Evolutionary conservation across 2,329 filamentous ascomycete species (phyloP).

Genomic region (Pseudocercospora crystallina): DNA sequence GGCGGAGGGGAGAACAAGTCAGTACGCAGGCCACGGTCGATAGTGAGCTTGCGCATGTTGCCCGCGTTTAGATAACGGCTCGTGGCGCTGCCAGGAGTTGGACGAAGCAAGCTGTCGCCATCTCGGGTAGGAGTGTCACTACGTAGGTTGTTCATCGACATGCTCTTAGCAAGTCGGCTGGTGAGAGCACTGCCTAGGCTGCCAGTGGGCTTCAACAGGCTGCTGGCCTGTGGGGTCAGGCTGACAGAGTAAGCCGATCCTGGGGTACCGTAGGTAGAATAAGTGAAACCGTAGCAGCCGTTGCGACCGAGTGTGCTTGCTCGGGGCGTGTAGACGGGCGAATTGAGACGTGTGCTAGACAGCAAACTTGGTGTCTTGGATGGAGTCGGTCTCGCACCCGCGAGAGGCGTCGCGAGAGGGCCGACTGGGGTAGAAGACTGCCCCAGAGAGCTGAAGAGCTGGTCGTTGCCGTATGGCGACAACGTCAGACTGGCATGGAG

Average conservation of each 20-base stretch:
- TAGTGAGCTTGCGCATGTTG: conserved; percentile 85
- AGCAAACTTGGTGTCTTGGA: conserved; percentile 32
- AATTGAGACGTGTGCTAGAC: conserved; percentile 52
- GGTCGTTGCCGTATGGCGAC: conserved; percentile 85
- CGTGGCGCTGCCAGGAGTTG: conserved; percentile 59
- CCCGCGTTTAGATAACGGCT: conserved; percentile 66
- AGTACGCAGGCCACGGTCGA: conserved; percentile 81
- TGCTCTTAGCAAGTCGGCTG: conserved; percentile 70
- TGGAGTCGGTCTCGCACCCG: conserved; percentile 54
- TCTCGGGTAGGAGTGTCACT: conserved; percentile 63
- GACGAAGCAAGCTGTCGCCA: conserved; percentile 82
- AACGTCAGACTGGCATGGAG: conserved; percentile 63
- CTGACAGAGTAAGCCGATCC: conserved; percentile 50
- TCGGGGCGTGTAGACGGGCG: conserved; percentile 74
- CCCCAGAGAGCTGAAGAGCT: conserved; percentile 75
- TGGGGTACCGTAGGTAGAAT: conserved; percentile 82
- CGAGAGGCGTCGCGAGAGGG: conserved; percentile 86
- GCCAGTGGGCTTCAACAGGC: conserved; percentile 59
- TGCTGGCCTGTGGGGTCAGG: conserved; percentile 68
- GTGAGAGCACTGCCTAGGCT: conserved; percentile 62
- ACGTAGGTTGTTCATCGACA: conserved; percentile 83
- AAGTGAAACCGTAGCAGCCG: conserved; percentile 81
- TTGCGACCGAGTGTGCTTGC: conserved; percentile 28
- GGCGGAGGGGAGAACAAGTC: conserved; percentile 53
- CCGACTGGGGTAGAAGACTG: conserved; percentile 71